Evolutionary conservation across 2,329 filamentous ascomycete species (phyloP), one percentile per base, ranked within the genome.

Genomic region (Pyrenochaeta sp.): DNA sequence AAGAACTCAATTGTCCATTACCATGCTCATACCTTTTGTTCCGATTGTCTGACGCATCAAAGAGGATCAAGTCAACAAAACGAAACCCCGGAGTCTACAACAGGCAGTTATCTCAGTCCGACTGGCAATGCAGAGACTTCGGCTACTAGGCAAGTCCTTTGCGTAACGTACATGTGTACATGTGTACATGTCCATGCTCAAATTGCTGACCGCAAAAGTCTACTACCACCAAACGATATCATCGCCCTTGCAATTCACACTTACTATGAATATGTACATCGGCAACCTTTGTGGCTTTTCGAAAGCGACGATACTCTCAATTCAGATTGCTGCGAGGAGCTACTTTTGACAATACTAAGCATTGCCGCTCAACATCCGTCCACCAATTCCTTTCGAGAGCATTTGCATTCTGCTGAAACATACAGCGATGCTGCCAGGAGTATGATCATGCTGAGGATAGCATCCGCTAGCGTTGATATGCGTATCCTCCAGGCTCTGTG

Each of bases 361-460:
- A 44, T 44, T 30, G 23, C 29, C 21, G 27, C 27, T 20, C 41
- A 44, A 17, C 41, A 32, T 32, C 23, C 23, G n/a, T 44, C 12
- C 15, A 5, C 4, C 7, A 10, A 44, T 20, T 15, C 23, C 11
- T 7, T 1, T 31, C 41, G 17, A 17, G 40, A 15, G 1, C 7
- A 5, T 14, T 7, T 44, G 11, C 27, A 17, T 23, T 30, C 23
- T 14, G 23, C 41, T 30, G 41, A 44, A 32, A 32, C 15, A 5
- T 44, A 44, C 20, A 32, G 41, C 41, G 41, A 44, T 44, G 41
- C 41, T 14, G 41, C 41, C n/a, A 44, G 41, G 17, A 44, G 41
- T 17, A 4, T 44, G 7, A 44, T 44, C 14, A 44, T 44, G 41
- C 17, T 32, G 14, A 44, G 41, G 14, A 44, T 44, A 17, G 41